A percentile compares a stretch with the other conserved stretches of the same genome.
These are phyloP conservation scores for Starmerella floris DNA, from an alignment of 805 yeast genomes.

Conservation along the genomic window DNA sequence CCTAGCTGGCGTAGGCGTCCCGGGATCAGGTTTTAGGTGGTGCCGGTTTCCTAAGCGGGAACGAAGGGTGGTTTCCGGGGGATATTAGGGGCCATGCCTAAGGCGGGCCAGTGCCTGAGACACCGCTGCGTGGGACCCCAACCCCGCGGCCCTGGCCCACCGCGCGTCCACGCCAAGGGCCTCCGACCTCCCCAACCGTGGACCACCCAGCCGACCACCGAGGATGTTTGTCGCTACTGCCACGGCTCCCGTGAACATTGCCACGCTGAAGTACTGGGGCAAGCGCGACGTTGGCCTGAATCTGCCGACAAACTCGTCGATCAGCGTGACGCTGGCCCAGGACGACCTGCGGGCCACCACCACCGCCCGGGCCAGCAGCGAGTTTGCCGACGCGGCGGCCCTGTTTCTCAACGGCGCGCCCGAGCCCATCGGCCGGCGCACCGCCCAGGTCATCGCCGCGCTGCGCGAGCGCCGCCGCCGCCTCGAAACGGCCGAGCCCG, in stretches of 20 bases:
- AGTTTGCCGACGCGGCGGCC: constrained; percentile 42
- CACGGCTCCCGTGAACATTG: constrained; percentile 96
- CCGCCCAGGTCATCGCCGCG: constrained; percentile 55
- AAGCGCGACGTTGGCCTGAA: constrained; percentile 81
- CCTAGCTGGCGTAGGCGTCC: too few relatives aligned
- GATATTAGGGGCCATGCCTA: too few relatives aligned
- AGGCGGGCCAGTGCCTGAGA: too few relatives aligned
- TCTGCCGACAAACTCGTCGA: constrained; percentile 90
- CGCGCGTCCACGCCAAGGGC: too few relatives aligned
- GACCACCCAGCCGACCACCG: too few relatives aligned
- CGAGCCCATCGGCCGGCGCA: constrained; percentile 51
- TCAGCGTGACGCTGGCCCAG: constrained; percentile 86
- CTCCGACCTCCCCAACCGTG: too few relatives aligned
- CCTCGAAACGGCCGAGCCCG: constrained; percentile 42
- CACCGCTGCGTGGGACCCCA: too few relatives aligned
- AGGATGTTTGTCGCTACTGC: constrained; percentile 43
- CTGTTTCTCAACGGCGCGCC: constrained; percentile 77
- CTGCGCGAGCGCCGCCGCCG: constrained; percentile 53
- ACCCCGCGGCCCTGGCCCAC: too few relatives aligned
- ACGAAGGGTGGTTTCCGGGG: too few relatives aligned
- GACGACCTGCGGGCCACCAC: constrained; percentile 84
- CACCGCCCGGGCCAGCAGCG: constrained; percentile 58
- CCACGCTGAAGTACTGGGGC: constrained; percentile 98
- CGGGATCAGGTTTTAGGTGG: too few relatives aligned
- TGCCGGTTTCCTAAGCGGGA: too few relatives aligned